phyloP scores from a whole-genome alignment of 495 filamentous ascomycete genomes.

The Xylona heveae region DNA sequence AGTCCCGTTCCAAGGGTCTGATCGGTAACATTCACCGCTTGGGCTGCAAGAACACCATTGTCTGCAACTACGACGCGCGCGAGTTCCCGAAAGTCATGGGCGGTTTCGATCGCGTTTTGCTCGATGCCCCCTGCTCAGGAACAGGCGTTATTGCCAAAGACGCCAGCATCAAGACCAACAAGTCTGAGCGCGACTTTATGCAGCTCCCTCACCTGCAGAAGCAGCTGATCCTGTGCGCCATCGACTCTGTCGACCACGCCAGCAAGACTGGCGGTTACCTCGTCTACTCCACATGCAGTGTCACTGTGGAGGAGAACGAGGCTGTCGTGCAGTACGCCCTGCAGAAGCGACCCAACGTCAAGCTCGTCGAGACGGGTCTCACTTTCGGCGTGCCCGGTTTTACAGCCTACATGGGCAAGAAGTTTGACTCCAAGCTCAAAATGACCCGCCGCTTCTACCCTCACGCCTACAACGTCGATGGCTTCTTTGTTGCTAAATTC shows the following conservation, averaged over 20 bases:
- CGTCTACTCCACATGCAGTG: constrained; percentile 83
- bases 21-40: constrained; percentile 97
- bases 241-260: constrained; percentile 77
- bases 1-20: constrained; percentile 78
- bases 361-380: constrained; percentile 78
- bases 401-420: constrained; percentile 68
- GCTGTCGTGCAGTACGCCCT: constrained; percentile 84
- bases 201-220: constrained; percentile 82
- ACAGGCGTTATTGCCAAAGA: constrained; percentile 92
- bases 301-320: constrained; percentile 88
- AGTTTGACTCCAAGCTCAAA: constrained; percentile 67
- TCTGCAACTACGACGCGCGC: constrained; percentile 82
- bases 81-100: constrained; percentile 88
- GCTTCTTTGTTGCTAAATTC: constrained; percentile 95
- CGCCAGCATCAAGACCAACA: constrained; percentile 88
- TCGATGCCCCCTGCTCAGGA: constrained; percentile 66
- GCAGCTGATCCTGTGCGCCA: constrained; percentile 77
- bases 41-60: constrained; percentile 78
- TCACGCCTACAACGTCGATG: constrained; percentile 89
- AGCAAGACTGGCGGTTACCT: constrained; percentile 81
- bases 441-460: constrained; percentile 81
- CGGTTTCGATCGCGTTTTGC: constrained; percentile 70
- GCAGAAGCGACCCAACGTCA: constrained; percentile 75
- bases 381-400: constrained; percentile 89
- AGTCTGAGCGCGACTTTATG: constrained; percentile 83